Evolutionary conservation across 257 asterid genomes (phyloP).

Genomic region (Scutellaria minor): DNA sequence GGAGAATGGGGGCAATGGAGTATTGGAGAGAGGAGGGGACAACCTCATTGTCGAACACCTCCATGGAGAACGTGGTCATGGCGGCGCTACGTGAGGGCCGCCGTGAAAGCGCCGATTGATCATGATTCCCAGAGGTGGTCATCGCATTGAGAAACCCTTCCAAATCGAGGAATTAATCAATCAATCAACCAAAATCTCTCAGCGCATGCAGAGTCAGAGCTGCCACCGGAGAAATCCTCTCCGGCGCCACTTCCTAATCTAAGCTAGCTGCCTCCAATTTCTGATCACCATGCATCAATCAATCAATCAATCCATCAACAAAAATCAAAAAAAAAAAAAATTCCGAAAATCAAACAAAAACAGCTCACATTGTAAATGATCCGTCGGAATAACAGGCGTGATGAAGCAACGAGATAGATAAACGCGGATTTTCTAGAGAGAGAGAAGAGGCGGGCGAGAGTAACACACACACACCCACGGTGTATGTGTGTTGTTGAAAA

Average conservation of each 20-base stretch:
- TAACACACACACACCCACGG: conserved; percentile 11
- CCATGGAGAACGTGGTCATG: conserved; percentile 70
- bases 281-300: conserved; percentile 23
- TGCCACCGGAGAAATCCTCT: conserved; percentile 7
- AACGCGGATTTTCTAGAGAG: conserved; percentile 19
- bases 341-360: neutral
- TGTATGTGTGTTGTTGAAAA: conserved; percentile 23
- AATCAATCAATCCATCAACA: neutral
- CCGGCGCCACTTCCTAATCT: neutral
- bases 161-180: conserved; percentile 19
- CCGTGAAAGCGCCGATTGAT: conserved; percentile 50
- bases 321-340: neutral
- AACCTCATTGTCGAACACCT: conserved; percentile 79
- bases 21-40: conserved; percentile 80
- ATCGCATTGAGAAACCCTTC: conserved; percentile 35
- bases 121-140: conserved; percentile 46
- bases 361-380: conserved; percentile 26
- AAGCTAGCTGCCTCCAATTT: conserved; percentile 26
- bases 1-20: conserved; percentile 72
- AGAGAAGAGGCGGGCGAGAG: neutral
- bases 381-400: conserved; percentile 19
- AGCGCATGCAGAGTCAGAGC: conserved; percentile 8
- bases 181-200: neutral
- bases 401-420: neutral
- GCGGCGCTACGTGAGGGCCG: conserved; percentile 79